Conservation (phyloP, 768 basidiomycete genomes). For the Lactarius vividus region DNA sequence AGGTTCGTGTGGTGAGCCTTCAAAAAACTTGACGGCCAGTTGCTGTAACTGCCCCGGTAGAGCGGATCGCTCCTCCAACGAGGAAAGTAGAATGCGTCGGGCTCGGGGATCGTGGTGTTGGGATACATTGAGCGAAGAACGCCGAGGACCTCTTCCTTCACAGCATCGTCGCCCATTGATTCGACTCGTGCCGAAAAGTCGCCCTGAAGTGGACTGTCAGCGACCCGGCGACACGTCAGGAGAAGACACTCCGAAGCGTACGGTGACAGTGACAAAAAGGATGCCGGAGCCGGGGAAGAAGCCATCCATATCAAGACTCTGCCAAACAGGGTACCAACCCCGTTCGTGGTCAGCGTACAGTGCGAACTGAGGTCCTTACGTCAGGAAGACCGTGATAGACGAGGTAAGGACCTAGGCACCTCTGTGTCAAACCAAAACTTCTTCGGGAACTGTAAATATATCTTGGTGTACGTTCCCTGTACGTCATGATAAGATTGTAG, state of each 20-base stretch:
- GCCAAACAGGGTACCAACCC: slow-evolving; percentile 67
- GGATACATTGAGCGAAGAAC: slow-evolving; percentile 64
- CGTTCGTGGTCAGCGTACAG: slow-evolving; percentile 57
- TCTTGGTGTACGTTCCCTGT: slow-evolving; percentile 61
- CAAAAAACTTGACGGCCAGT: slow-evolving; percentile 65
- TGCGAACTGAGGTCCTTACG: slow-evolving; percentile 42
- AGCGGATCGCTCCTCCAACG: slow-evolving; percentile 52
- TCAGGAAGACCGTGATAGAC: slow-evolving; percentile 1
- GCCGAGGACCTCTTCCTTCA: slow-evolving; percentile 52
- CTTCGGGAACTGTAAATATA: slow-evolving; percentile 59
- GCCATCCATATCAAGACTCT: slow-evolving; percentile 53
- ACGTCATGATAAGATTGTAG: slow-evolving; percentile 1
- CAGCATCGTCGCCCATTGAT: slow-evolving; percentile 43
- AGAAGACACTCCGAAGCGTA: slow-evolving; percentile 28
- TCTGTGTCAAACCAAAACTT: slow-evolving; percentile 59
- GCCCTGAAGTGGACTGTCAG: slow-evolving; percentile 40
- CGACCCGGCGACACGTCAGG: neutral
- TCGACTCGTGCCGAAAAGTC: slow-evolving; percentile 62
- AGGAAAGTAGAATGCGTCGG: slow-evolving; percentile 53
- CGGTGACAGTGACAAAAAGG: slow-evolving; percentile 50
- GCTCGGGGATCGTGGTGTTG: slow-evolving; percentile 50
- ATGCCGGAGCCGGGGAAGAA: slow-evolving; percentile 64
- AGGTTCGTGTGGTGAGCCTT: slow-evolving; percentile 54
- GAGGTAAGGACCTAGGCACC: slow-evolving; percentile 29
- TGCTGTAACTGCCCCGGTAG: slow-evolving; percentile 62